Conservation (phyloP, 148 eudicot species). For the Camellia lanceoleosa region DNA sequence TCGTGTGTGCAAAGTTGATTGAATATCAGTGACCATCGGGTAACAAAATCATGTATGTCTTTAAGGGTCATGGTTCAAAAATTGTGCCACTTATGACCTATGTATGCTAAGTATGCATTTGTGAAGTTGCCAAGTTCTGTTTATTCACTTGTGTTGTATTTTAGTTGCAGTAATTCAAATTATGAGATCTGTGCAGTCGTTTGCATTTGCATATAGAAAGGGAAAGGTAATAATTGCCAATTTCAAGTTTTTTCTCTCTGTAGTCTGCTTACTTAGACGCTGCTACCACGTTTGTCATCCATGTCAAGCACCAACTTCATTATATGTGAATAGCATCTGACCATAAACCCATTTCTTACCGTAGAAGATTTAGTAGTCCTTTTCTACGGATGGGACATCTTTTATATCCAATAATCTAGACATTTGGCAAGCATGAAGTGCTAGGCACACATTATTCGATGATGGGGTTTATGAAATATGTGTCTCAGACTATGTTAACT, state of each 20-base stretch:
- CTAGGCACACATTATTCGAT: background rate
- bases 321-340: background rate
- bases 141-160: background rate
- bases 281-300: background rate
- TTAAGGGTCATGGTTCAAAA: background rate
- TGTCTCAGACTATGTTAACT: background rate
- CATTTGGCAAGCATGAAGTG: background rate
- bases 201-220: background rate
- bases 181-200: background rate
- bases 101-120: background rate
- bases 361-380: background rate
- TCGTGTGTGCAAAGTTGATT: background rate
- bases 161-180: background rate
- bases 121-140: constrained; percentile 3
- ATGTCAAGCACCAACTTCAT: background rate
- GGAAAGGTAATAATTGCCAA: background rate
- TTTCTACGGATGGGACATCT: background rate
- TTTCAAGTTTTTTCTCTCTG: background rate
- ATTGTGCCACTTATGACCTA: background rate
- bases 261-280: background rate
- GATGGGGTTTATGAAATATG: background rate
- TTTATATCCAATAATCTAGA: background rate
- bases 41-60: background rate
- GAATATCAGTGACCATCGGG: background rate
- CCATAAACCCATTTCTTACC: background rate